Percentiles rank a stretch among this genome's conserved stretches.
Conservation (phyloP, 2,329 filamentous ascomycete species). For the Exophiala viscosa region DNA sequence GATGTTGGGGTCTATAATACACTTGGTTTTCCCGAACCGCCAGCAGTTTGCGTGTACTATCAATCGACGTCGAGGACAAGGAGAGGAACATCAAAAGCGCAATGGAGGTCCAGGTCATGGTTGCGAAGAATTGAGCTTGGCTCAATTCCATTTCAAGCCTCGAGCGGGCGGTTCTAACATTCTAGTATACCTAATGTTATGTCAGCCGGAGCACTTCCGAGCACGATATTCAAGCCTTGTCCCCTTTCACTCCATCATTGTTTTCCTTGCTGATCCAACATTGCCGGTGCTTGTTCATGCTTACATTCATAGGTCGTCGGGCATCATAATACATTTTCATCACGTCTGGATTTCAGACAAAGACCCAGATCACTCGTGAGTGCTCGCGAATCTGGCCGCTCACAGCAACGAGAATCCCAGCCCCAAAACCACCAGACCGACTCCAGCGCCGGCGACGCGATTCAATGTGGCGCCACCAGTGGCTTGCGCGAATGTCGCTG, state of each 20-base stretch:
- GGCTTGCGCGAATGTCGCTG: slow-evolving; percentile 32
- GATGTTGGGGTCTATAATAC: too few relatives aligned
- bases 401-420: slow-evolving; percentile 23
- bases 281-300: not conserved
- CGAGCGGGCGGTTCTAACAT: not conserved
- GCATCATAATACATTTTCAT: not conserved
- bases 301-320: not conserved
- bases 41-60: too few relatives aligned
- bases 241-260: not conserved
- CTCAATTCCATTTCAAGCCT: not conserved
- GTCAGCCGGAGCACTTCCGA: slow-evolving; percentile 15
- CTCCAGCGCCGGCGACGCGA: slow-evolving; percentile 40
- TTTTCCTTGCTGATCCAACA: not conserved
- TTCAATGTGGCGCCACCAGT: slow-evolving; percentile 38
- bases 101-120: too few relatives aligned
- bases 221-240: not conserved
- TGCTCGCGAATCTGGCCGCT: not conserved
- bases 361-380: too few relatives aligned
- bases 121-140: too few relatives aligned
- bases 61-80: too few relatives aligned
- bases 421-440: slow-evolving; percentile 39
- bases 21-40: too few relatives aligned
- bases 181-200: not conserved
- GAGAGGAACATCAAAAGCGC: too few relatives aligned
- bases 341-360: not conserved